Percentiles rank a stretch among this genome's conserved stretches.
phyloP scores from a whole-genome alignment of 208 protist genomes.

The Leishmania lainsoni region DNA sequence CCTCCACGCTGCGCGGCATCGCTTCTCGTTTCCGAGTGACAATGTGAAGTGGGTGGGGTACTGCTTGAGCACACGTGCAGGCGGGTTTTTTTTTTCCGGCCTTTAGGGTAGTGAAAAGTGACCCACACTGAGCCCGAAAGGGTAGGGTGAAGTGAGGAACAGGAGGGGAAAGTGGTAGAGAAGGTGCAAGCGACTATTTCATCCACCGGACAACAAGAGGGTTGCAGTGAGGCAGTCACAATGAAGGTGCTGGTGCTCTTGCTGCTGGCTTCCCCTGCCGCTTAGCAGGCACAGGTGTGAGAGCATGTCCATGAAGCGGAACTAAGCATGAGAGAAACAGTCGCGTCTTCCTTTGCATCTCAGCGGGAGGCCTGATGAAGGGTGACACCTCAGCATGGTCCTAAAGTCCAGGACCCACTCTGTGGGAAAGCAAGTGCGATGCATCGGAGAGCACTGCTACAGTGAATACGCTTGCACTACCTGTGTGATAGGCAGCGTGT shows the following conservation, averaged over 20 bases:
- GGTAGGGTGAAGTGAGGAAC: neutral
- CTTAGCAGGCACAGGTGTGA: neutral
- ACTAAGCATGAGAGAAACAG: too few relatives aligned
- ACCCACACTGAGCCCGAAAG: neutral
- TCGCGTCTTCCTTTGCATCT: too few relatives aligned
- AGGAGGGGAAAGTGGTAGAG: neutral
- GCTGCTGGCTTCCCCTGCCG: neutral
- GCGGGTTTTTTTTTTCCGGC: neutral
- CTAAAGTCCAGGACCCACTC: too few relatives aligned
- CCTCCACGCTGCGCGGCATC: constrained; percentile 12
- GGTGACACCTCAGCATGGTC: too few relatives aligned
- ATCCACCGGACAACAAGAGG: neutral
- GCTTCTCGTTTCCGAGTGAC: neutral
- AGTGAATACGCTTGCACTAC: neutral
- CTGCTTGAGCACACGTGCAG: neutral
- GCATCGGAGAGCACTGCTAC: neutral
- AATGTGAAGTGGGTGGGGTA: neutral
- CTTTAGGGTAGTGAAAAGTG: neutral
- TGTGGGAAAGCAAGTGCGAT: neutral
- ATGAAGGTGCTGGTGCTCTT: neutral
- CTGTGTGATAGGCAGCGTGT: neutral
- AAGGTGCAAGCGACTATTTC: neutral
- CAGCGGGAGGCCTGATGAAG: too few relatives aligned
- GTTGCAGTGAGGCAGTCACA: neutral
- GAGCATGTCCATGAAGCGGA: neutral